Evolutionary conservation across 257 asterid genomes (phyloP), one percentile per base, ranked within the genome.

Genomic region (Ophiorrhiza pumila): DNA sequence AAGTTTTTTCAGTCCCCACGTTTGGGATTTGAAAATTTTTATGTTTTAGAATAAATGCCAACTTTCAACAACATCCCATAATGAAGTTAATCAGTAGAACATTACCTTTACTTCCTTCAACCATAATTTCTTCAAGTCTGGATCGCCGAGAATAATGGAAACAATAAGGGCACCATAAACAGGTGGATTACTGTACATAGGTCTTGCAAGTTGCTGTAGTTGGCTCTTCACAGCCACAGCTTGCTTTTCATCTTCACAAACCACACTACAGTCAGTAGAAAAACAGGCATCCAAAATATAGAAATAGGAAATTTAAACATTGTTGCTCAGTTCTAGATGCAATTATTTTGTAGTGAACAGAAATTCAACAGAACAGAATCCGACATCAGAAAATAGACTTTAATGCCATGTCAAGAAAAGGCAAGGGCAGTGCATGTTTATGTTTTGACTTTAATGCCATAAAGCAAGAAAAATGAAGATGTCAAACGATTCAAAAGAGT

Each of bases 151-250:
- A 80, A 95, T 86, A 74, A 77, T 89, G 68, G 98, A 87, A 77
- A 92, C 96, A 7, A 92, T 61, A 69, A 92, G 90, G 50, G 99
- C 92, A 10, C 98, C 99, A 49, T 95, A 97, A 75, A 89, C 88
- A 17, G 99, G 99, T 46, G 99, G 99, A 72, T 95, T 95, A 70
- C 99, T 92, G 83, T 95, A 95, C 99, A 95, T 95, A 50, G 99
- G 99, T 78, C 98, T 83, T 11, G 97, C 98, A 53, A 95, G 85
- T 84, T 90, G 99, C 96, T 95, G 99, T 77, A 95, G 76, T 89
- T 92, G 99, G 81, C 98, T 95, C 83, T 95, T 95, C 78, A 92
- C 98, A 11, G 98, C 90, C 59, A 85, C 89, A 20, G 99, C 98
- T 85, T 95, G 96, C 79, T 87, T 95, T 77, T 86, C 92, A 77